Base-by-base conservation (phyloP, 495 filamentous ascomycete species). In the Penicillium coprophilum region DNA sequence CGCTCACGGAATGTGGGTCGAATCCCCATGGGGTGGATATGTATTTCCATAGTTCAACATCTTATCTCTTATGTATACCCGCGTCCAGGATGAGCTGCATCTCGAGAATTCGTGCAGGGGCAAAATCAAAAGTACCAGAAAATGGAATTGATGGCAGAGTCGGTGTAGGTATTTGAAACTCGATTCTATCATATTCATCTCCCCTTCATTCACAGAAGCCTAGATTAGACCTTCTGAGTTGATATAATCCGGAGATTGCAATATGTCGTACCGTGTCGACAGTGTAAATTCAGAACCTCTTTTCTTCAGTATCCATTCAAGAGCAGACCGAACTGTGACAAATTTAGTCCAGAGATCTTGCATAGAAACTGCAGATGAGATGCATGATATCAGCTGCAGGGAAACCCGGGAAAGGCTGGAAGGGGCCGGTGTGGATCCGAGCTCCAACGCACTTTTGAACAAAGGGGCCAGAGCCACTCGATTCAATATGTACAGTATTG, bases 331-430 rank as follows among this genome's bases (percentile, higher is more conserved):
- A 32, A 46, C 38, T 47, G 41, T 49, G 60, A 52, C 55, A 17
- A 57, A 47, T 64, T 45, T 54, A 55, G 62, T 55, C 56, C 36
- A 41, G 50, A 55, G 58, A 67, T 67, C 64, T 65, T 60, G 62
- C 62, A 67, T 58, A 60, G 54, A 54, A 62, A 49, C 39, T 60
- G 64, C 64, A 67, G 50, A 53, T 47, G 31, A 11, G 15, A 6
- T 31, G 45, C 45, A 47, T 6, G 15, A 27, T 13, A 15, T 17
- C 31, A 58, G 45, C 39, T 62, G 65, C 62, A 62, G 56, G 59
- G 51, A 47, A 51, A 38, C 45, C 59, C 61, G 45, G 56, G 61
- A 38, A 30, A 31, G 54, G 28, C 32, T 48, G 41, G 51, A 54
- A 53, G 50, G 17, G 17, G 21, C 19, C n/a, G 30, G 19, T 19